These are phyloP conservation scores for Toxicodendron radicans DNA, from an alignment of 345 rosid species.

Conservation along the genomic window DNA sequence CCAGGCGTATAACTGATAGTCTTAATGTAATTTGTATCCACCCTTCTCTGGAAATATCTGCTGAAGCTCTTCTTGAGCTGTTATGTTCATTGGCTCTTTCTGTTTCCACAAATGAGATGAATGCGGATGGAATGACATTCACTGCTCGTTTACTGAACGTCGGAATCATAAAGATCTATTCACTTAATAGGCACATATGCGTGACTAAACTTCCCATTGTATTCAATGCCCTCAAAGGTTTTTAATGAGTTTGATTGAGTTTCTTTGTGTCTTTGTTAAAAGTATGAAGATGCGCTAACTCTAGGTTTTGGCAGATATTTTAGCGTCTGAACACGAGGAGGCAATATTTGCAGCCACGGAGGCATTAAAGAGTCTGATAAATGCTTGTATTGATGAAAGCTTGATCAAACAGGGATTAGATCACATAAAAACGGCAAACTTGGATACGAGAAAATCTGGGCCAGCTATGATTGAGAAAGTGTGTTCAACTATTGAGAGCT, in stretches of 20 bases:
- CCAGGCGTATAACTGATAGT: conserved; percentile 73
- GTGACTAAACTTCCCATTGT: conserved; percentile 68
- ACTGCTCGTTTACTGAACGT: conserved; percentile 75
- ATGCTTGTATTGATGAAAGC: conserved; percentile 67
- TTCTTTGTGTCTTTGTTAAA: background rate
- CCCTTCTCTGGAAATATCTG: conserved; percentile 54
- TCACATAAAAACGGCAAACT: conserved; percentile 39
- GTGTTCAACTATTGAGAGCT: conserved; percentile 73
- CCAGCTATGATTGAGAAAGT: conserved; percentile 81
- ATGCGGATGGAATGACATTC: conserved; percentile 68
- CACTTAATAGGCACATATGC: conserved; percentile 60
- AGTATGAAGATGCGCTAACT: background rate
- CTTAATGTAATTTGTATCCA: conserved; percentile 59
- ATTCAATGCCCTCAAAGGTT: conserved; percentile 84
- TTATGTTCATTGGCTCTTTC: conserved; percentile 55
- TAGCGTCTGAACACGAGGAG: conserved; percentile 95
- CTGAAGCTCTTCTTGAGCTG: conserved; percentile 65
- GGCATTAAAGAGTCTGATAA: conserved; percentile 68
- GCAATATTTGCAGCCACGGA: conserved; percentile 80
- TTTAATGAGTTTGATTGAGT: background rate
- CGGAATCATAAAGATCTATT: conserved; percentile 72
- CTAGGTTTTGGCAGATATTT: conserved; percentile 56
- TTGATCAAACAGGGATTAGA: conserved; percentile 78
- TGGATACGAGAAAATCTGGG: conserved; percentile 49
- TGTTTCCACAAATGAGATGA: conserved; percentile 55